phyloP scores from a whole-genome alignment of 306 rosid genomes.

The Myrica gale region DNA sequence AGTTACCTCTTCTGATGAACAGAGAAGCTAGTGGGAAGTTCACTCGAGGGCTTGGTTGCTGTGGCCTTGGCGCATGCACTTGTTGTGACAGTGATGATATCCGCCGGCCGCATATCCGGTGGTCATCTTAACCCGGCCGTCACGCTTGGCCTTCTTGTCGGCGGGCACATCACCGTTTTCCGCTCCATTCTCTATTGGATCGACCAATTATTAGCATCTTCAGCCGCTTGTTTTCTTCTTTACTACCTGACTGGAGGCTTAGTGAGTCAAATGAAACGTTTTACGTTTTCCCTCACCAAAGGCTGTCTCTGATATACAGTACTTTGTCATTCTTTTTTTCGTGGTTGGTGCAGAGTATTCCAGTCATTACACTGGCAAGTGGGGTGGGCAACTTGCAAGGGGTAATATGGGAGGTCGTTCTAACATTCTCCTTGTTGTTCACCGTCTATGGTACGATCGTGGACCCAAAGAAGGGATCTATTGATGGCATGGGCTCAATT shows the following conservation, averaged over 20 bases:
- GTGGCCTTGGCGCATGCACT: slow-evolving; percentile 80
- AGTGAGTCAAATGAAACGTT: slow-evolving; percentile 29
- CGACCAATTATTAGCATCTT: slow-evolving; percentile 64
- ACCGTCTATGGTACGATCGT: slow-evolving; percentile 78
- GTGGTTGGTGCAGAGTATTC: slow-evolving; percentile 48
- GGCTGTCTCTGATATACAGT: not conserved
- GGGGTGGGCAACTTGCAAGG: slow-evolving; percentile 77
- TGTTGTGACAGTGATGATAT: slow-evolving; percentile 78
- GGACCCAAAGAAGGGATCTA: slow-evolving; percentile 74
- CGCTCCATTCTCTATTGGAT: slow-evolving; percentile 84
- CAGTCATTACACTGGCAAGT: slow-evolving; percentile 66
- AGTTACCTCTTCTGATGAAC: not conserved
- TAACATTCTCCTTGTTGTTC: slow-evolving; percentile 76
- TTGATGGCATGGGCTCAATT: slow-evolving; percentile 67
- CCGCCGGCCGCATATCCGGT: slow-evolving; percentile 89
- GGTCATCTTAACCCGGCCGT: slow-evolving; percentile 95
- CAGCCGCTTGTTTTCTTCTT: slow-evolving; percentile 58
- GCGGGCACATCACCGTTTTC: slow-evolving; percentile 73
- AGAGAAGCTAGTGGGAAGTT: slow-evolving; percentile 59
- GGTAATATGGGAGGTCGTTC: slow-evolving; percentile 73
- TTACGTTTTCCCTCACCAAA: no score
- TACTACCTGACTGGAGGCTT: slow-evolving; percentile 71
- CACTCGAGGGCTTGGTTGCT: slow-evolving; percentile 51
- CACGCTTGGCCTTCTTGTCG: slow-evolving; percentile 65
- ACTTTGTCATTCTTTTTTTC: not conserved